Conservation (phyloP, 208 protist genomes). For the Angomonas ambiguus region DNA sequence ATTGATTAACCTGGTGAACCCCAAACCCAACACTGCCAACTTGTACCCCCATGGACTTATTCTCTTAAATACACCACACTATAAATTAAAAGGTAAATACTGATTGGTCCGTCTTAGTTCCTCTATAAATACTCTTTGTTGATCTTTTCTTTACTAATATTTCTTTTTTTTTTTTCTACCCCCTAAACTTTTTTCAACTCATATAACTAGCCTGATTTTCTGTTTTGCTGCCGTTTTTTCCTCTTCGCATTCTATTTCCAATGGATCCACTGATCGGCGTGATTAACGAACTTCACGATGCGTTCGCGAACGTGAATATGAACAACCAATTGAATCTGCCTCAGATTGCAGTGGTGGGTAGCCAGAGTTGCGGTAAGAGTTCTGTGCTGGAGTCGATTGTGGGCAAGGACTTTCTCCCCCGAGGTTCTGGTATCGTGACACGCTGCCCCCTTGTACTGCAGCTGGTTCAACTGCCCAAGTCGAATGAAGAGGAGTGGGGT, state of each 20-base stretch:
- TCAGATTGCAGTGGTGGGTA: conserved; percentile 99
- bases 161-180: no score
- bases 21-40: no score
- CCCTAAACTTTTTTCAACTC: neutral
- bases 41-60: no score
- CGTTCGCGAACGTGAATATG: conserved; percentile 89
- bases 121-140: no score
- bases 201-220: conserved; percentile 2
- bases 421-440: conserved; percentile 99
- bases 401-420: conserved; percentile 98
- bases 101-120: no score
- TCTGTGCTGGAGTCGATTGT: conserved; percentile 99
- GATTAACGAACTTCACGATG: conserved; percentile 98
- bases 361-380: conserved; percentile 95
- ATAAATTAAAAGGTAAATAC: no score
- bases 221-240: neutral
- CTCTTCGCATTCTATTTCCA: neutral
- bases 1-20: no score
- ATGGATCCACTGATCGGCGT: conserved; percentile 97
- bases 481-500: conserved; percentile 67
- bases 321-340: conserved; percentile 95
- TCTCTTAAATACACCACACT: no score
- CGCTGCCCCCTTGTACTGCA: conserved; percentile 98
- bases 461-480: conserved; percentile 87
- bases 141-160: no score